These are phyloP conservation scores for Blastobotrys illinoisensis DNA, from an alignment of 1,139 yeast genomes.

Conservation along the genomic window DNA sequence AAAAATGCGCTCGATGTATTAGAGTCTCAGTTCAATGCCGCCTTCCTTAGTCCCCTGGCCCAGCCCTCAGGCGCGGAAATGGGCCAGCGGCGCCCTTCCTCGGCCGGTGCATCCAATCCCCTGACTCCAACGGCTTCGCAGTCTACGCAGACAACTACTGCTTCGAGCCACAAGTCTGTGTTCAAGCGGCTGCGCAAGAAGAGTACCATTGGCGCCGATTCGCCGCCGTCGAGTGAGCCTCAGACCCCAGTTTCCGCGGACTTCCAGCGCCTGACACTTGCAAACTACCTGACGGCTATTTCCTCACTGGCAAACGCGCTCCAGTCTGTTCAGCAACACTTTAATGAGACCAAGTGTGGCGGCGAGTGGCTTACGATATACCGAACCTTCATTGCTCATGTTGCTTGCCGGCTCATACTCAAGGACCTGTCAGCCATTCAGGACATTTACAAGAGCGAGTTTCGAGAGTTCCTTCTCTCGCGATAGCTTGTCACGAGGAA, in stretches of 20 bases:
- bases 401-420: slow-evolving; percentile 21
- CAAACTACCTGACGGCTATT: slow-evolving; percentile 15
- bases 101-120: background rate
- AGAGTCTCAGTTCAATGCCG: slow-evolving; percentile 19
- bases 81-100: background rate
- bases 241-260: background rate
- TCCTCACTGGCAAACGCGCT: slow-evolving; percentile 15
- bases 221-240: background rate
- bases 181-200: slow-evolving; percentile 15
- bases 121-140: background rate
- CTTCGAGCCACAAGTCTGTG: slow-evolving; percentile 4
- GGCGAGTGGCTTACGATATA: slow-evolving; percentile 20
- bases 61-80: background rate
- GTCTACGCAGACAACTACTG: background rate
- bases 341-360: slow-evolving; percentile 5
- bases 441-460: slow-evolving; percentile 20
- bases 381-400: slow-evolving; percentile 19
- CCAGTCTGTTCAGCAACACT: slow-evolving; percentile 15
- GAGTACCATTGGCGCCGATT: slow-evolving; percentile 9
- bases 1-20: slow-evolving; percentile 9
- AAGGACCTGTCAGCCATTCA: slow-evolving; percentile 21
- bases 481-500: background rate
- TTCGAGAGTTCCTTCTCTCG: slow-evolving; percentile 16
- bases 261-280: slow-evolving; percentile 4
- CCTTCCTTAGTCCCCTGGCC: slow-evolving; percentile 11